Percentiles rank a stretch among this genome's conserved stretches.
phyloP scores from a whole-genome alignment of 805 yeast genomes.

The Metschnikowia peoriensis region DNA sequence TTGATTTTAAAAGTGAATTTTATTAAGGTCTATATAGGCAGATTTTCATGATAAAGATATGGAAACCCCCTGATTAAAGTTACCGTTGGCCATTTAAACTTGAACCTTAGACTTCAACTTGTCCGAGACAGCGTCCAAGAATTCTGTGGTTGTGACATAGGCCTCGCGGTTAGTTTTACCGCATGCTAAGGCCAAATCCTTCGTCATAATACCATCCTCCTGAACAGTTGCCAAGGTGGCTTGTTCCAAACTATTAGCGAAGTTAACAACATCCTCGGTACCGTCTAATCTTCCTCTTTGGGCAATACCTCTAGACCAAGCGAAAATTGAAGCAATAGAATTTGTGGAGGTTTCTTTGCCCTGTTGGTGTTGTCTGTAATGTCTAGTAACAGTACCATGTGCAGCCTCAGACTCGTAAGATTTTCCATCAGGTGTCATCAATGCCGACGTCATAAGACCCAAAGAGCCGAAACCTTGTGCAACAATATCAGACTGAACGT shows the following conservation, averaged over 20 bases:
- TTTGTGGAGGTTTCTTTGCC: slow-evolving; percentile 97
- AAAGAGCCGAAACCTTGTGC: slow-evolving; percentile 98
- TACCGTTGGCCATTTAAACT: neutral
- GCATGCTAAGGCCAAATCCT: slow-evolving; percentile 87
- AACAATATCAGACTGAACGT: slow-evolving; percentile 93
- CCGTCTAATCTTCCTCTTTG: slow-evolving; percentile 89
- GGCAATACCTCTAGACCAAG: slow-evolving; percentile 92
- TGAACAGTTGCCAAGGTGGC: slow-evolving; percentile 87
- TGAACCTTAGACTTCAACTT: slow-evolving; percentile 43
- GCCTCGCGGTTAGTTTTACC: slow-evolving; percentile 81
- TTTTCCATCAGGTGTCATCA: slow-evolving; percentile 94
- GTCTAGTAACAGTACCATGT: slow-evolving; percentile 98
- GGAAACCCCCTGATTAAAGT: too few relatives aligned
- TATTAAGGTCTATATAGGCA: too few relatives aligned
- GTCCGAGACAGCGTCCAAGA: slow-evolving; percentile 74
- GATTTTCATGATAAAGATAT: too few relatives aligned
- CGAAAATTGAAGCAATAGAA: slow-evolving; percentile 95
- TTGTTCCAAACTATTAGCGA: slow-evolving; percentile 75
- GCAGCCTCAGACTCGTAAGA: slow-evolving; percentile 97
- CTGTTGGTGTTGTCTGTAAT: slow-evolving; percentile 91
- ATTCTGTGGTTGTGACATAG: slow-evolving; percentile 90
- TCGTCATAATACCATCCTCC: slow-evolving; percentile 87
- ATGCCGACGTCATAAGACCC: slow-evolving; percentile 96
- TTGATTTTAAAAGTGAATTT: too few relatives aligned
- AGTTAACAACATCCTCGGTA: slow-evolving; percentile 80